A percentile compares a stretch with the other conserved stretches of the same genome.
Conservation (phyloP, 352 stramenopile species). For the Pythium catenulatum region DNA sequence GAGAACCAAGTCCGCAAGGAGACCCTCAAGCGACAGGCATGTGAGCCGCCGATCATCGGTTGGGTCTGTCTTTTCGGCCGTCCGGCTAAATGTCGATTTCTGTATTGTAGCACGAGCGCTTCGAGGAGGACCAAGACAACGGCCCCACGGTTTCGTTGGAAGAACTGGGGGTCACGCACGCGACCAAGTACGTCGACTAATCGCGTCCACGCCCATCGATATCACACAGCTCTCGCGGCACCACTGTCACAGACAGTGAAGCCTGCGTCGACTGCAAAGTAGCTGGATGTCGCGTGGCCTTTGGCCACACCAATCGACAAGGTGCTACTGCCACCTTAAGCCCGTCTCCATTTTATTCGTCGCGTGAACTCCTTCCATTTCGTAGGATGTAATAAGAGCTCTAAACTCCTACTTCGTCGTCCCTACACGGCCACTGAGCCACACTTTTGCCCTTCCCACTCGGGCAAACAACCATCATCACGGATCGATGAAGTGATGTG, state of each 20-base stretch:
- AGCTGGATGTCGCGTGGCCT: too few relatives aligned
- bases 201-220: too few relatives aligned
- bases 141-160: constrained; percentile 74
- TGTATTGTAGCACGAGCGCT: constrained; percentile 41
- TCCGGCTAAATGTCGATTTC: too few relatives aligned
- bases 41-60: constrained; percentile 48
- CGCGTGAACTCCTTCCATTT: too few relatives aligned
- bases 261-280: too few relatives aligned
- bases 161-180: constrained; percentile 90
- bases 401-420: neutral
- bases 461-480: too few relatives aligned
- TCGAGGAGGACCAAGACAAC: constrained; percentile 71
- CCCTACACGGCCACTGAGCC: too few relatives aligned
- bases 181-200: constrained; percentile 91
- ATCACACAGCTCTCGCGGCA: neutral
- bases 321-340: neutral
- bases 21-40: constrained; percentile 87
- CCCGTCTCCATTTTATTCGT: too few relatives aligned
- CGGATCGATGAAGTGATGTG: too few relatives aligned
- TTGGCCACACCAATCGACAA: too few relatives aligned
- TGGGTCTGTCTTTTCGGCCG: neutral
- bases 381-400: constrained; percentile 44
- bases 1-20: constrained; percentile 93
- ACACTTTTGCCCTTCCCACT: too few relatives aligned
- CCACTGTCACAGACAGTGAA: too few relatives aligned